Evolutionary conservation across 345 rosid species (phyloP), one percentile per base, ranked within the genome.

Genomic region (Trapa incisa): DNA sequence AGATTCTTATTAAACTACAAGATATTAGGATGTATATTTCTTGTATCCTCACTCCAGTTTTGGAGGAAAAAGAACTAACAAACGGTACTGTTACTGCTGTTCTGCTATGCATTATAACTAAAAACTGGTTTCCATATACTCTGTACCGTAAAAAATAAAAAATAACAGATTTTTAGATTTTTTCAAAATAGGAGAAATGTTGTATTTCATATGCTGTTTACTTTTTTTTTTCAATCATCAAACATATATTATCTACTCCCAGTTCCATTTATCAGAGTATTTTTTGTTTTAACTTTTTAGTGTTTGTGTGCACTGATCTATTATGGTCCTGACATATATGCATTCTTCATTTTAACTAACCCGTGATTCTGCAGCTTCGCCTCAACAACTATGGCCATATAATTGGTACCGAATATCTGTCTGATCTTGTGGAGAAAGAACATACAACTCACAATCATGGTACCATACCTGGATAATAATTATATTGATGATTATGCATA

Each of bases 381-480:
- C 75, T 91, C 72, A 80, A 89, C 85, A 84, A 79, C 72, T 65
- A 83, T 77, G 96, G 98, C 68, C 96, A 91, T 70, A 82, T 91
- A 64, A 81, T 88, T 76, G 99, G 97, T 81, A 87, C 97, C 10
- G 97, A 95, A 75, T 91, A 82, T 80, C 61, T 95, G 70, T 86
- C 96, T 57, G 97, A 95, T 77, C 97, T 95, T 73, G 96, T 95
- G 45, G 97, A 95, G 76, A 86, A 85, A 79, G 96, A 86, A 72
- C 92, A 87, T 76, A 79, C 8, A 2, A 2, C 73, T 76, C 85
- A 87, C 74, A 82, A 84, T 17, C 96, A 87, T 77, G 97, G 97
- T 95, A 91, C 43, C 17, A 3, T 32, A 64, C 45, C 16, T 64
- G 10, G 11, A n/a, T 58, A 52, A 71, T 33, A 37, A 65, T 32